Evolutionary conservation across 2,329 filamentous ascomycete genomes (phyloP).

Genomic region (Pseudopyricularia cyperi): DNA sequence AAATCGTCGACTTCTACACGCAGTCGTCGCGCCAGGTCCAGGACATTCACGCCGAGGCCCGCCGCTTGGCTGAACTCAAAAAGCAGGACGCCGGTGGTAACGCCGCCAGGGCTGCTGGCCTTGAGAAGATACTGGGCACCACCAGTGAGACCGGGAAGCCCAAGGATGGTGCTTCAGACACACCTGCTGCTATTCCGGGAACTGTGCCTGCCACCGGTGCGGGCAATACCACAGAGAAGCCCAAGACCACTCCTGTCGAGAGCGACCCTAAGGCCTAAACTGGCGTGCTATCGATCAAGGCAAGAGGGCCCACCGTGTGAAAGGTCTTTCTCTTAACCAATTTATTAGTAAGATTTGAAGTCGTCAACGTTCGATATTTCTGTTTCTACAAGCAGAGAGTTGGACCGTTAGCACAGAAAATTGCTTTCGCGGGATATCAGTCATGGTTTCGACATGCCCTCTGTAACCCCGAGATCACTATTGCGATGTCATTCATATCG

Average conservation of each 20-base stretch:
- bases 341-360: not conserved
- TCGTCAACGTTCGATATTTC: not conserved
- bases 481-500: not conserved
- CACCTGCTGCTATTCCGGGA: slow-evolving; percentile 1
- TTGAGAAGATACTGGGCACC: slow-evolving; percentile 43
- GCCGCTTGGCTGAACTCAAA: slow-evolving; percentile 81
- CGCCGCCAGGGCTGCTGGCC: slow-evolving; percentile 44
- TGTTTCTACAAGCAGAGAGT: not conserved
- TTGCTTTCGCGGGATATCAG: not conserved
- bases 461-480: not conserved
- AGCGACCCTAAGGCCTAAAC: not conserved
- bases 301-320: not conserved
- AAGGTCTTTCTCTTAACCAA: not conserved
- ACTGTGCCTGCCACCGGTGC: slow-evolving; percentile 1
- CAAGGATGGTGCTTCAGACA: not conserved
- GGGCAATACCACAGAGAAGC: not conserved
- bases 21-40: slow-evolving; percentile 77
- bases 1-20: slow-evolving; percentile 77
- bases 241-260: slow-evolving; percentile 1
- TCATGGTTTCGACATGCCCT: not conserved
- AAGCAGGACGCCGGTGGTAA: slow-evolving; percentile 46
- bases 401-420: not conserved
- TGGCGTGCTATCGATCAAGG: not conserved
- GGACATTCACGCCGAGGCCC: slow-evolving; percentile 87
- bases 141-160: slow-evolving; percentile 5